Conservation (phyloP, 2,329 filamentous ascomycete genomes). For the Scedosporium dehoogii region DNA sequence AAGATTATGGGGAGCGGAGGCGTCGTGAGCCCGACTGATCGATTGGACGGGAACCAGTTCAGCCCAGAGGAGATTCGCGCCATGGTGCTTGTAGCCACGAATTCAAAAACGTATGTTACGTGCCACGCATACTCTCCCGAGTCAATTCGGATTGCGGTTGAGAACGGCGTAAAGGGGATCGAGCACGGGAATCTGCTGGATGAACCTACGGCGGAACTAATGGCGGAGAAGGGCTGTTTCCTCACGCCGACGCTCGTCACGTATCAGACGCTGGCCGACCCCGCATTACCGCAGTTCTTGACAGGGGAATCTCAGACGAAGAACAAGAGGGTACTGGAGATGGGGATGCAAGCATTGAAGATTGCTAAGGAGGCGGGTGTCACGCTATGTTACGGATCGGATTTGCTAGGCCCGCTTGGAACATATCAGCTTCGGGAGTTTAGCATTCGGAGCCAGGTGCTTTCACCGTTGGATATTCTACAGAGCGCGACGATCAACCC, state of each 20-base stretch:
- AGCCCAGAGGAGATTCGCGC: slow-evolving; percentile 44
- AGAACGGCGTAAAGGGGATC: slow-evolving; percentile 45
- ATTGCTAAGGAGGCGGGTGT: slow-evolving; percentile 42
- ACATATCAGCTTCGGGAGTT: slow-evolving; percentile 23
- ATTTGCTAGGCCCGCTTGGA: slow-evolving; percentile 21
- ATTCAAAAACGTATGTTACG: slow-evolving; percentile 42
- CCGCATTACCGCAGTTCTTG: slow-evolving; percentile 31
- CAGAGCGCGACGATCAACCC: slow-evolving; percentile 32
- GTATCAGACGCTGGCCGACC: slow-evolving; percentile 37
- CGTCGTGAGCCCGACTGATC: slow-evolving; percentile 45
- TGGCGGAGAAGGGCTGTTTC: slow-evolving; percentile 37
- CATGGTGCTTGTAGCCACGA: slow-evolving; percentile 37
- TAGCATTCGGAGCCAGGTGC: slow-evolving; percentile 15
- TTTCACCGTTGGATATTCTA: slow-evolving; percentile 17
- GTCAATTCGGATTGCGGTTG: slow-evolving; percentile 43
- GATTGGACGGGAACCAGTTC: slow-evolving; percentile 44
- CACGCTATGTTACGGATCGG: slow-evolving; percentile 43
- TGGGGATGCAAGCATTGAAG: slow-evolving; percentile 34
- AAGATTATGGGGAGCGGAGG: slow-evolving; percentile 53
- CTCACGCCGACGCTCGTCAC: slow-evolving; percentile 45
- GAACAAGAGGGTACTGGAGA: slow-evolving; percentile 37
- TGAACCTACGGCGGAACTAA: slow-evolving; percentile 32
- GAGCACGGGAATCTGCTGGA: slow-evolving; percentile 35
- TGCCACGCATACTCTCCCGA: slow-evolving; percentile 47
- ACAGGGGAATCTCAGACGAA: slow-evolving; percentile 34